These are phyloP conservation scores for Xylaria sp. DNA, from an alignment of 2,329 filamentous ascomycete genomes.

Conservation along the genomic window DNA sequence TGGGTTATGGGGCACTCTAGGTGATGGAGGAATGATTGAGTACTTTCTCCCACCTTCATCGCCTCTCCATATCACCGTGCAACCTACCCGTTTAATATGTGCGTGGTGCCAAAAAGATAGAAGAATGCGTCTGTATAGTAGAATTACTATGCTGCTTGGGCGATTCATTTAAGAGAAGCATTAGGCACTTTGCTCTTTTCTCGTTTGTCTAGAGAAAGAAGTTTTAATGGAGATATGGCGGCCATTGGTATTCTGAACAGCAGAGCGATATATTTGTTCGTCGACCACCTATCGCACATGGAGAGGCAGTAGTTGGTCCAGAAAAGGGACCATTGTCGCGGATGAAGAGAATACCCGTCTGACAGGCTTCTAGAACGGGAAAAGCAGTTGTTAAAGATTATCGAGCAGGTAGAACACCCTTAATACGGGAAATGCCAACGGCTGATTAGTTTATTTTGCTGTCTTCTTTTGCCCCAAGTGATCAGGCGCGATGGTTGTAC, in stretches of 20 bases:
- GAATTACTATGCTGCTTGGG: slow-evolving; percentile 30
- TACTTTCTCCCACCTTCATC: slow-evolving; percentile 30
- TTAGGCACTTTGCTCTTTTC: slow-evolving; percentile 30
- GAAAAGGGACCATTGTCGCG: slow-evolving; percentile 14
- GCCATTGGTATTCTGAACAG: slow-evolving; percentile 26
- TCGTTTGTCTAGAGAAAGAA: slow-evolving; percentile 38
- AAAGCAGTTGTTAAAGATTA: slow-evolving; percentile 10
- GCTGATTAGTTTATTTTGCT: slow-evolving; percentile 24
- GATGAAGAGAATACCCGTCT: slow-evolving; percentile 23
- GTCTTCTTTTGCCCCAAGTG: slow-evolving; percentile 5
- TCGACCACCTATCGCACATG: slow-evolving; percentile 6
- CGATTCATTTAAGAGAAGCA: slow-evolving; percentile 28
- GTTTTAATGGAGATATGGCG: slow-evolving; percentile 17
- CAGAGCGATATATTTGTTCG: slow-evolving; percentile 16
- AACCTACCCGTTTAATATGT: slow-evolving; percentile 41
- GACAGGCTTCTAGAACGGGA: slow-evolving; percentile 8
- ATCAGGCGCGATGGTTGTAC: not conserved
- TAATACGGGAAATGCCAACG: slow-evolving; percentile 15
- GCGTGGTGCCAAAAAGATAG: slow-evolving; percentile 44
- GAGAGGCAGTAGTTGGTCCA: slow-evolving; percentile 16
- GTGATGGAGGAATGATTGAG: slow-evolving; percentile 24
- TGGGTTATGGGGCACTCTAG: slow-evolving; percentile 51
- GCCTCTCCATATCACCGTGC: slow-evolving; percentile 34
- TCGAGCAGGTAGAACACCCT: slow-evolving; percentile 19
- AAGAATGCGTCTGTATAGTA: slow-evolving; percentile 33